A percentile compares a stretch with the other conserved stretches of the same genome.
Conservation (phyloP, 768 basidiomycete genomes). For the Grammothele lineata region DNA sequence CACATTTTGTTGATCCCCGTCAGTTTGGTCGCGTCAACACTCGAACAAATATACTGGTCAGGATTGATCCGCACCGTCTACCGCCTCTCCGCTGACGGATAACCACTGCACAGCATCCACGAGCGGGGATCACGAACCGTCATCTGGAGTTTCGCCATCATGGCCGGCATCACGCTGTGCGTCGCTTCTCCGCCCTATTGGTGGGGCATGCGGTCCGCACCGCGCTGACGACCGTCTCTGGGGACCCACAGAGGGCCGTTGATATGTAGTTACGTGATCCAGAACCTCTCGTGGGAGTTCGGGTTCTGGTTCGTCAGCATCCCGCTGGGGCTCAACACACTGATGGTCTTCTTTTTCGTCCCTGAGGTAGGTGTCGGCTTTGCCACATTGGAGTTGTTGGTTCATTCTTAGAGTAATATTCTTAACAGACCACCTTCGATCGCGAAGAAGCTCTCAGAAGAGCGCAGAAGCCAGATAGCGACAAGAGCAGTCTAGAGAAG, state of each 20-base stretch:
- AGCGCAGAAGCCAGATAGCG: slow-evolving; percentile 8
- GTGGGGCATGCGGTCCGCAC: background rate
- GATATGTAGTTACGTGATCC: slow-evolving; percentile 44
- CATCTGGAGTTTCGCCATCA: slow-evolving; percentile 43
- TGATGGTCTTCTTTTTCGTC: slow-evolving; percentile 40
- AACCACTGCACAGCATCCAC: slow-evolving; percentile 30
- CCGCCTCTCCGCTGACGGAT: too few relatives aligned
- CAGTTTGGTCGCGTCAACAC: slow-evolving; percentile 38
- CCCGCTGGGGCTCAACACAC: slow-evolving; percentile 32
- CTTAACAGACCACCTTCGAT: slow-evolving; percentile 31
- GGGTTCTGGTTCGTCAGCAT: slow-evolving; percentile 47
- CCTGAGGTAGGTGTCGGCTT: slow-evolving; percentile 34
- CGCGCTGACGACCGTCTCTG: too few relatives aligned
- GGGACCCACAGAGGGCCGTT: slow-evolving; percentile 33
- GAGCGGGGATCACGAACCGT: slow-evolving; percentile 40
- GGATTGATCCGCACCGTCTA: background rate
- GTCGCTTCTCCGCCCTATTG: slow-evolving; percentile 6
- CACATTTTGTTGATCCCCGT: background rate
- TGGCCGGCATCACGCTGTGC: slow-evolving; percentile 39
- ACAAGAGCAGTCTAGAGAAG: slow-evolving; percentile 13
- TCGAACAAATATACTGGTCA: slow-evolving; percentile 42
- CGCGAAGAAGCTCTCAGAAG: slow-evolving; percentile 5
- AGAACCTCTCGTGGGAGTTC: slow-evolving; percentile 39
- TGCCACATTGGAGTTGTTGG: too few relatives aligned
- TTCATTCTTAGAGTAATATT: too few relatives aligned